These are phyloP conservation scores for Penicillium samsonianum DNA, from an alignment of 495 filamentous ascomycete species.

Conservation along the genomic window DNA sequence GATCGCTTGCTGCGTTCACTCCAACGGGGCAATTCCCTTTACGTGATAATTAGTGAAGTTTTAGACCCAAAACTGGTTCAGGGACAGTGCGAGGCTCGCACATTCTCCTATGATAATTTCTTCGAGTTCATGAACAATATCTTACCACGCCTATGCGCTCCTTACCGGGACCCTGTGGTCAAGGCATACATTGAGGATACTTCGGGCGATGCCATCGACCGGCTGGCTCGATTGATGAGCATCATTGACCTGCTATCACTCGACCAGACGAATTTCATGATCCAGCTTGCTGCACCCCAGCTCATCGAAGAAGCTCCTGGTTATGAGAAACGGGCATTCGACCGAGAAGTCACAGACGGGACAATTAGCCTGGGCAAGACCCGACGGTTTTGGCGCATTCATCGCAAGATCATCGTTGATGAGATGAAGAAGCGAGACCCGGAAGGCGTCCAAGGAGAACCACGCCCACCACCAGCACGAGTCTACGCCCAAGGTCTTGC, in stretches of 20 bases:
- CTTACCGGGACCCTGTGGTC: conserved; percentile 82
- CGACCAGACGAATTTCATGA: conserved; percentile 92
- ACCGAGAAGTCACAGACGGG: conserved; percentile 64
- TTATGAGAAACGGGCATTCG: conserved; percentile 81
- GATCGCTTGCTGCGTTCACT: conserved; percentile 81
- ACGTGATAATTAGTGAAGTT: conserved; percentile 80
- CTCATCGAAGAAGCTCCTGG: conserved; percentile 77
- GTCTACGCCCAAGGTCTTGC: conserved; percentile 78
- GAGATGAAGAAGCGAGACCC: conserved; percentile 75
- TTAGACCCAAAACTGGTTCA: conserved; percentile 78
- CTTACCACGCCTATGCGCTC: conserved; percentile 91
- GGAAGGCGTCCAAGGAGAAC: conserved; percentile 58
- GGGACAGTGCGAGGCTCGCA: conserved; percentile 73
- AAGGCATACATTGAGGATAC: conserved; percentile 73
- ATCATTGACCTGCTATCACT: conserved; percentile 90
- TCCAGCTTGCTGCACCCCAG: conserved; percentile 75
- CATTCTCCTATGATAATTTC: conserved; percentile 92
- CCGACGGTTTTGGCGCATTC: conserved; percentile 68
- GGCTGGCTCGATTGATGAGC: conserved; percentile 77
- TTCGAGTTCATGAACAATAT: conserved; percentile 87
- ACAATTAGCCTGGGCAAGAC: conserved; percentile 60
- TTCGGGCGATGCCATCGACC: conserved; percentile 78
- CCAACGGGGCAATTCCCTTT: conserved; percentile 74
- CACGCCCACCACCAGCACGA: conserved; percentile 49
- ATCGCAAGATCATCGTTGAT: conserved; percentile 65